These are phyloP conservation scores for Westerdykella sp. DNA, from an alignment of 2,329 filamentous ascomycete species.

Conservation along the genomic window DNA sequence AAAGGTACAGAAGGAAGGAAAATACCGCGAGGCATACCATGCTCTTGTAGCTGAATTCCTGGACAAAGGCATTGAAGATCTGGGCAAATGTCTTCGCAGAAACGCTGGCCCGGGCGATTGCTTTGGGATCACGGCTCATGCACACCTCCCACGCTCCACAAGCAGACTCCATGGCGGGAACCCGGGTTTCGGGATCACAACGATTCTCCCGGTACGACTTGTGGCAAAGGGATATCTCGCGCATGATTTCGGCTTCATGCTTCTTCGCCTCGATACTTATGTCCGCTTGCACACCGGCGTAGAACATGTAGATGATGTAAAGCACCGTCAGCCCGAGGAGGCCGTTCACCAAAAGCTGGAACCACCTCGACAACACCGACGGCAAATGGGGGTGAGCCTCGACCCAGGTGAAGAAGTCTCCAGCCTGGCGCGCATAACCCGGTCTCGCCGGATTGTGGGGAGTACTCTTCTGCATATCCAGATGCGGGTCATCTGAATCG, in stretches of 20 bases:
- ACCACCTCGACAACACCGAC: constrained; percentile 59
- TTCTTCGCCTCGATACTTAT: constrained; percentile 65
- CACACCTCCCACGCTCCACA: constrained; percentile 82
- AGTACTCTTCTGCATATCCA: constrained; percentile 1
- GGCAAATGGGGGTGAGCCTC: constrained; percentile 61
- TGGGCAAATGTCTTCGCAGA: constrained; percentile 83
- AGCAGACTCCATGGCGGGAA: constrained; percentile 65
- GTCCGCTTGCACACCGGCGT: constrained; percentile 66
- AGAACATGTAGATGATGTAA: constrained; percentile 64
- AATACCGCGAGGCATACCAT: constrained; percentile 46
- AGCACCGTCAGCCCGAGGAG: constrained; percentile 52
- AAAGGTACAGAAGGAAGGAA: constrained; percentile 5
- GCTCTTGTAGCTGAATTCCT: constrained; percentile 80
- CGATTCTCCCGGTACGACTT: constrained; percentile 69
- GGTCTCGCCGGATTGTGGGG: constrained; percentile 5
- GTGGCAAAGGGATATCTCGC: constrained; percentile 67
- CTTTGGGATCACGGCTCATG: constrained; percentile 75
- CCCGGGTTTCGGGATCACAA: constrained; percentile 60
- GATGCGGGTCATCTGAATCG: constrained; percentile 21
- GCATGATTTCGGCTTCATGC: constrained; percentile 61
- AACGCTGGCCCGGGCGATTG: constrained; percentile 71
- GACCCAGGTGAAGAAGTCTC: constrained; percentile 55
- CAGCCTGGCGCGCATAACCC: constrained; percentile 25
- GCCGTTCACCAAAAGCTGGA: constrained; percentile 61
- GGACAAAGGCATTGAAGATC: constrained; percentile 90